Conservation (phyloP, 306 rosid species). For the Fagus crenata region DNA sequence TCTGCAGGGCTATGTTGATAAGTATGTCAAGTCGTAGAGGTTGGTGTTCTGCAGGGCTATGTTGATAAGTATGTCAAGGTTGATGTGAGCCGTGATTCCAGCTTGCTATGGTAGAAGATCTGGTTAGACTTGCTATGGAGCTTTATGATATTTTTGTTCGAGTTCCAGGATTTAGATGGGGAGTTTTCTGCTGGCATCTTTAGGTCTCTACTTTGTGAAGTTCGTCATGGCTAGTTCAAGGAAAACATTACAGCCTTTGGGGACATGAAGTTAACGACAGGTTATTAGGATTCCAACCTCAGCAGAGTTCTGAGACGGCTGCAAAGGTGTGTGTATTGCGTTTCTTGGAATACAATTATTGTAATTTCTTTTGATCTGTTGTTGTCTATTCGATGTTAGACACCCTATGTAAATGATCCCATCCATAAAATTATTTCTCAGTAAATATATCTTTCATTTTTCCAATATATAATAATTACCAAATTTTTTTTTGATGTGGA, state of each 20-base stretch:
- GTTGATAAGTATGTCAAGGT: constrained; percentile 76
- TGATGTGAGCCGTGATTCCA: constrained; percentile 9
- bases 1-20: constrained; percentile 84
- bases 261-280: constrained; percentile 25
- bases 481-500: no score
- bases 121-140: constrained; percentile 2
- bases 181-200: constrained; percentile 21
- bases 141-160: background rate
- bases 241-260: constrained; percentile 2
- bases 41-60: constrained; percentile 61
- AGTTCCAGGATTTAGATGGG: constrained; percentile 8
- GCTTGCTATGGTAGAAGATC: constrained; percentile 4
- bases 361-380: constrained; percentile 23
- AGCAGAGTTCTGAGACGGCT: constrained; percentile 32
- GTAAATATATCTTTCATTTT: constrained; percentile 10
- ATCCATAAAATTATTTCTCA: constrained; percentile 14
- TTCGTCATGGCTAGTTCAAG: constrained; percentile 18
- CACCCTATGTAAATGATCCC: constrained; percentile 27
- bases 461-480: no score
- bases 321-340: constrained; percentile 41
- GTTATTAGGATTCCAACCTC: constrained; percentile 30
- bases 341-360: constrained; percentile 33
- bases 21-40: constrained; percentile 62
- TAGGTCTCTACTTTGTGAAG: constrained; percentile 23
- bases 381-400: constrained; percentile 27